phyloP scores from a whole-genome alignment of 768 basidiomycete genomes.

The Chalciporus pseudorubinellus region DNA sequence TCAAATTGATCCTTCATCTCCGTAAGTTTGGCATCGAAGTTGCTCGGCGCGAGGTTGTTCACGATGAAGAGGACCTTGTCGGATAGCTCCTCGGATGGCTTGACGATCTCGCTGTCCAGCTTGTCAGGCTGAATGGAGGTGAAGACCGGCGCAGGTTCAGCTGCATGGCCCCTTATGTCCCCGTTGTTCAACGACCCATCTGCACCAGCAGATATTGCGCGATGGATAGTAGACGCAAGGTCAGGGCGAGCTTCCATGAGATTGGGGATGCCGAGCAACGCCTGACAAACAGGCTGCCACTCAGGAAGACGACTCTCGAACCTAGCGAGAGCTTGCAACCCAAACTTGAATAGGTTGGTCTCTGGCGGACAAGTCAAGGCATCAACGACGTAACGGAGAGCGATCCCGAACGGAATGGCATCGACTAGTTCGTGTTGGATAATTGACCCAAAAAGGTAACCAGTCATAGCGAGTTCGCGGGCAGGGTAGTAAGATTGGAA shows the following conservation, averaged over 20 bases:
- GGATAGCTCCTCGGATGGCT: conserved; percentile 82
- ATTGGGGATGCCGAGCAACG: conserved; percentile 82
- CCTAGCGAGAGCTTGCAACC: conserved; percentile 82
- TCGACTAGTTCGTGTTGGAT: conserved; percentile 93
- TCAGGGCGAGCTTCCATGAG: conserved; percentile 85
- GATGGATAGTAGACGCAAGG: conserved; percentile 65
- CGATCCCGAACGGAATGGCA: conserved; percentile 91
- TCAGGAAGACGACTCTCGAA: conserved; percentile 87
- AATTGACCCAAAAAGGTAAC: conserved; percentile 92
- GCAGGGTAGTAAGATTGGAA: conserved; percentile 95
- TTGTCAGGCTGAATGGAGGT: conserved; percentile 73
- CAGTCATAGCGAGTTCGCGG: conserved; percentile 93
- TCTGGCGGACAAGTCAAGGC: conserved; percentile 89
- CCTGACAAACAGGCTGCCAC: conserved; percentile 91
- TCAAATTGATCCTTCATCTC: conserved; percentile 88
- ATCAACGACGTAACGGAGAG: conserved; percentile 94
- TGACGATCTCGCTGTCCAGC: conserved; percentile 56
- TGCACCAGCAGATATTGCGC: conserved; percentile 57
- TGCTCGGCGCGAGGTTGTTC: conserved; percentile 94
- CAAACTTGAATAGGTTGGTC: conserved; percentile 93
- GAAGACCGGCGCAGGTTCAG: conserved; percentile 60
- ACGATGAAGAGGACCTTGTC: conserved; percentile 97
- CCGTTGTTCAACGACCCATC: conserved; percentile 40
- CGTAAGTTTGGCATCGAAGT: conserved; percentile 81
- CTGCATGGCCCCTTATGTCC: conserved; percentile 37